Percentiles rank a stretch among this genome's conserved stretches.
phyloP scores from a whole-genome alignment of 2,329 filamentous ascomycete species.

The Aspergillus japonicus region DNA sequence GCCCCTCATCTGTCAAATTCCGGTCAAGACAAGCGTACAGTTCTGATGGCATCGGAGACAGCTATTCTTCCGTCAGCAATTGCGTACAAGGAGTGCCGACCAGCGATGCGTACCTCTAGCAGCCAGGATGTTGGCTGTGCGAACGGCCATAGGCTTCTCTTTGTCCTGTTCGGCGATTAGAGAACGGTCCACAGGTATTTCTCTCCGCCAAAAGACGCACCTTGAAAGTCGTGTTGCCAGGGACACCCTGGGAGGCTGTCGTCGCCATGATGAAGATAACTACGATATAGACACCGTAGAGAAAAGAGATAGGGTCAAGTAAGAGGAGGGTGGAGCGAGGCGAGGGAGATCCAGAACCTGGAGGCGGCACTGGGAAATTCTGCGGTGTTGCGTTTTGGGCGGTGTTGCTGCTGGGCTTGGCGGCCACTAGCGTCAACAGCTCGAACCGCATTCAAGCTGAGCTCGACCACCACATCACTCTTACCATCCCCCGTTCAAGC shows the following conservation, averaged over 20 bases:
- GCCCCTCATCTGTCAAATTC: constrained; percentile 35
- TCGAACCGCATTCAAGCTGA: constrained; percentile 29
- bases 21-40: constrained; percentile 48
- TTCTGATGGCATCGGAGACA: constrained; percentile 95
- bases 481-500: constrained; percentile 18
- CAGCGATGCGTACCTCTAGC: constrained; percentile 69
- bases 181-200: constrained; percentile 31
- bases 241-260: constrained; percentile 47
- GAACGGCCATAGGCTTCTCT: constrained; percentile 97
- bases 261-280: constrained; percentile 49
- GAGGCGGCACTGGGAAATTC: constrained; percentile 37
- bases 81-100: not conserved
- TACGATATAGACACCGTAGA: constrained; percentile 28
- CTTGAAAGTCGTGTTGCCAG: constrained; percentile 67
- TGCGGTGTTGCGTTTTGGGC: constrained; percentile 38
- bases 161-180: constrained; percentile 63
- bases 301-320: constrained; percentile 21
- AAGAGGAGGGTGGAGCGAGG: constrained; percentile 20
- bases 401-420: constrained; percentile 40
- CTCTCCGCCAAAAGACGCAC: constrained; percentile 39
- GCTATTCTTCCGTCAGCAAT: constrained; percentile 55
- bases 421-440: constrained; percentile 40
- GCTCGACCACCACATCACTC: constrained; percentile 32
- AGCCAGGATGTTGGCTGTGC: constrained; percentile 94
- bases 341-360: constrained; percentile 24